Percentiles rank a stretch among this genome's conserved stretches.
These are phyloP conservation scores for Colletotrichum eremochloae DNA, from an alignment of 2,329 filamentous ascomycete genomes.

Conservation along the genomic window DNA sequence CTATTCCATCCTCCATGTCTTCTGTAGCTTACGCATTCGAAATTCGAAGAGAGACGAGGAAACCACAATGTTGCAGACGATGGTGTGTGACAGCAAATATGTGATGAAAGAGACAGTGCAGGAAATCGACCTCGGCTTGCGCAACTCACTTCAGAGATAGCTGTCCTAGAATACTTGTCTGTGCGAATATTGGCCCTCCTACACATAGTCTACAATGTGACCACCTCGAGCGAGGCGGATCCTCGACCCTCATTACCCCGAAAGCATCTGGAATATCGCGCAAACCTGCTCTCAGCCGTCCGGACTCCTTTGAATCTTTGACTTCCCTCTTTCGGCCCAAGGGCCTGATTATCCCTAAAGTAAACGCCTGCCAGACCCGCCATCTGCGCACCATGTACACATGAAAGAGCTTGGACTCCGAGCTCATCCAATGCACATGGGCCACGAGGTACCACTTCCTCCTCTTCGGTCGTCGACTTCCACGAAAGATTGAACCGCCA, in stretches of 20 bases:
- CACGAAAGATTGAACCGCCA: background rate
- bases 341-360: constrained; percentile 30
- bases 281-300: constrained; percentile 31
- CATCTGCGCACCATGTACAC: constrained; percentile 33
- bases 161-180: constrained; percentile 3
- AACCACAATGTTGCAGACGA: background rate
- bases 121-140: background rate
- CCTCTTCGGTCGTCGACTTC: background rate
- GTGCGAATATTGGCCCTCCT: constrained; percentile 13
- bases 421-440: constrained; percentile 47
- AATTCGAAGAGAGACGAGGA: background rate
- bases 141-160: background rate
- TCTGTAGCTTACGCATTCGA: background rate
- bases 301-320: constrained; percentile 39
- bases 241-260: constrained; percentile 31
- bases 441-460: background rate
- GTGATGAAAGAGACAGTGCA: background rate
- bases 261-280: constrained; percentile 39
- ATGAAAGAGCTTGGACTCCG: constrained; percentile 2
- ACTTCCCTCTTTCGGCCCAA: constrained; percentile 29
- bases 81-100: background rate
- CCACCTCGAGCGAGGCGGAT: background rate
- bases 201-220: constrained; percentile 27
- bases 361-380: constrained; percentile 34
- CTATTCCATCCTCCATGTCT: background rate